Base-by-base conservation (phyloP, 768 basidiomycete genomes). In the Boletus rex-veris region DNA sequence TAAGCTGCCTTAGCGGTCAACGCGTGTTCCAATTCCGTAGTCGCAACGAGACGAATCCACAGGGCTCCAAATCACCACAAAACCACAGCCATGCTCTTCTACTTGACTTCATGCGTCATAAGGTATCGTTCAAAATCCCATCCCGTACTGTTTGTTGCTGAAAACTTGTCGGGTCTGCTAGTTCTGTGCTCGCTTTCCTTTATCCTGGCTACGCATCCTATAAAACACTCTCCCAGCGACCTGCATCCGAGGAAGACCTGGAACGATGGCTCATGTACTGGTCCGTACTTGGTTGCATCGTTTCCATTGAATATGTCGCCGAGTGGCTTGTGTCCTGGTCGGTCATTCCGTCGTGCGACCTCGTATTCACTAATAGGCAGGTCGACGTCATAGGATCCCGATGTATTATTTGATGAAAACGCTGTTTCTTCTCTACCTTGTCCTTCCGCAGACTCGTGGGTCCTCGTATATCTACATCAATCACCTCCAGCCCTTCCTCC, bases 221-320 rank as follows among this genome's bases (percentile, higher is more conserved):
- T 77, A 98, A 98, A 76, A 85, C 90, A 0, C 81, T 98, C 31
- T 88, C 88, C 36, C 84, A 88, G 61, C 79, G 91, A n/a, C 90
- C 90, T 18, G 89, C 90, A 2, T 86, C 86, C 1, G 90, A 92
- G 62, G 81, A 78, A 47, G 91, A 92, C 42, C 77, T 95, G 9
- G 95, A 97, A 68, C 77, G 92, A 72, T 97, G 95, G 93, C 79
- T 98, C 50, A 95, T 93, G 90, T 98, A 97, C 64, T 98, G 95
- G 94, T 85, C 85, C n/a, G 88, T 90, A 0, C 79, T 91, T 3
- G 88, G 90, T 3, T 88, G 86, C 65, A 83, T 93, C 63, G 80
- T 93, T 15, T 86, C 82, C 5, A 72, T 90, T 6, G 94, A 97
- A 70, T 88, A 88, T 63, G 75, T 90, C 26, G 86, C 86, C 9